Conservation (phyloP, 768 basidiomycete genomes). For the Tephrocybe rancida region DNA sequence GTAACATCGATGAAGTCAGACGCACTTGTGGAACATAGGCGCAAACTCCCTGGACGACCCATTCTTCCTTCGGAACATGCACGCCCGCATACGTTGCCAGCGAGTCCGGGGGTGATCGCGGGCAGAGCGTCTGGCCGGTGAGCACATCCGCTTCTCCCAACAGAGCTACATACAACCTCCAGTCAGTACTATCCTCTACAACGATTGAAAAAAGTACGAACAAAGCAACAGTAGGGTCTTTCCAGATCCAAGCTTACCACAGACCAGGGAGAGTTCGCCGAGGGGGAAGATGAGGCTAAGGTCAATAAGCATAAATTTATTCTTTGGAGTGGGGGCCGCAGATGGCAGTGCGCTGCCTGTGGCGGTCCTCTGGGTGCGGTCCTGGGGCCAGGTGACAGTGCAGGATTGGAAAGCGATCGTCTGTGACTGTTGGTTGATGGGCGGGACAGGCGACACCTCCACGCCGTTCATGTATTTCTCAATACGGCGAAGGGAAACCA, state of each 20-base stretch:
- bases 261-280: constrained; percentile 80
- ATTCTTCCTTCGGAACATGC: constrained; percentile 52
- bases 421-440: constrained; percentile 56
- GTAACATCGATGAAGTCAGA: background rate
- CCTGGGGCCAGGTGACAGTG: constrained; percentile 90
- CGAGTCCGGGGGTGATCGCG: constrained; percentile 81
- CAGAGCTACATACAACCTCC: constrained; percentile 48
- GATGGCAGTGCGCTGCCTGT: constrained; percentile 47
- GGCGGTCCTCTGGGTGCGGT: constrained; percentile 45
- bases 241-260: constrained; percentile 88
- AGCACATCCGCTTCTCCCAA: constrained; percentile 89
- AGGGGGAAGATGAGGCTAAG: constrained; percentile 76
- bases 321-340: constrained; percentile 68
- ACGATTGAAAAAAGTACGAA: constrained; percentile 21
- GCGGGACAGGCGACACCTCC: constrained; percentile 69
- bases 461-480: constrained; percentile 82
- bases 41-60: constrained; percentile 78
- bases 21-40: constrained; percentile 85
- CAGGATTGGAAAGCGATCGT: constrained; percentile 80
- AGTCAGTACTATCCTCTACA: constrained; percentile 10
- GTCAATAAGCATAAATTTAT: constrained; percentile 82
- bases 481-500: constrained; percentile 87
- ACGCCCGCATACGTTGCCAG: constrained; percentile 60
- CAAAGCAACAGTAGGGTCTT: constrained; percentile 85
- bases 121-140: constrained; percentile 79